phyloP scores from a whole-genome alignment of 2,329 filamentous ascomycete species.

The Lanzia echinophila region DNA sequence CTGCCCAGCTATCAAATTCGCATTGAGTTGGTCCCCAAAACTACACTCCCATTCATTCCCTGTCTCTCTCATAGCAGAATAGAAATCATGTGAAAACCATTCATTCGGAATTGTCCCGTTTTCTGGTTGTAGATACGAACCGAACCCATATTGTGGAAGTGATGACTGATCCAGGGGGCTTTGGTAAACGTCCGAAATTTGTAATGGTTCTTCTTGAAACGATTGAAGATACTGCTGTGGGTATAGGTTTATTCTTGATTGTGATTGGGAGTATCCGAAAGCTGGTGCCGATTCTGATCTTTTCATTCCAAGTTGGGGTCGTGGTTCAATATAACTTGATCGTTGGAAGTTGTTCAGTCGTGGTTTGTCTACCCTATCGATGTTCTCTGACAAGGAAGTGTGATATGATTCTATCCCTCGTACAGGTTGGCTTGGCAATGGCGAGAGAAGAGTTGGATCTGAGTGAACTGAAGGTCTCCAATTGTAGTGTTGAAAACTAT shows the following conservation, averaged over 20 bases:
- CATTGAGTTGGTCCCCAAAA: conserved; percentile 6
- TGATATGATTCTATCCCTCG: neutral
- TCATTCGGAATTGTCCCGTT: conserved; percentile 8
- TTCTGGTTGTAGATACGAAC: conserved; percentile 6
- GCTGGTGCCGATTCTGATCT: neutral
- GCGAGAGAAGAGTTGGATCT: conserved; percentile 2
- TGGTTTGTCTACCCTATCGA: too few relatives aligned
- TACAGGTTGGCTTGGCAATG: neutral
- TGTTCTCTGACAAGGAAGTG: neutral
- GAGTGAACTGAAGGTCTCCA: neutral
- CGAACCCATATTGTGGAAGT: neutral
- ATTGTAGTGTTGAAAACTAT: neutral
- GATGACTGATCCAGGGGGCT: neutral
- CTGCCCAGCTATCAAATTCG: conserved; percentile 1
- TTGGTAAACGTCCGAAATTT: neutral
- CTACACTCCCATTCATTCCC: conserved; percentile 16
- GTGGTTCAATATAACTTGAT: neutral
- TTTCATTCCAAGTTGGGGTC: neutral
- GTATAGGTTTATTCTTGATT: neutral
- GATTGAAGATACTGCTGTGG: neutral
- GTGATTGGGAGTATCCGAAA: neutral
- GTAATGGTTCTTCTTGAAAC: neutral
- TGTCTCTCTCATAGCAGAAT: conserved; percentile 22
- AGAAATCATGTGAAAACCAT: conserved; percentile 23
- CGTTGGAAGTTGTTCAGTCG: neutral